phyloP scores from a whole-genome alignment of 768 basidiomycete genomes.

The Russula griseocarnosa region DNA sequence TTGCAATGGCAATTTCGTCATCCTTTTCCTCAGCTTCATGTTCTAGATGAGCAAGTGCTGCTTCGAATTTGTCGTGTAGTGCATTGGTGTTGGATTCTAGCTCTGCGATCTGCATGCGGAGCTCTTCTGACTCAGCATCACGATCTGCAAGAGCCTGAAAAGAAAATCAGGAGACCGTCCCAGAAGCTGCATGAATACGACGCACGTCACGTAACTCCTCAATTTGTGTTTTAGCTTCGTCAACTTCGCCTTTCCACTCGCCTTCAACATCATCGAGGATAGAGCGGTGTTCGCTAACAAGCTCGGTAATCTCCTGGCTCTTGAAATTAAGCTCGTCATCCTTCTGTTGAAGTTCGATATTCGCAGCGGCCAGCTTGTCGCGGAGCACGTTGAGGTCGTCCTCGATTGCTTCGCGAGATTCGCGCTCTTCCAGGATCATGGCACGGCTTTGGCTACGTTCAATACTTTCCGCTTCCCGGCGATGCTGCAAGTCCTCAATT shows the following conservation, averaged over 20 bases:
- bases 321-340: constrained; percentile 84
- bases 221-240: constrained; percentile 71
- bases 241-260: constrained; percentile 86
- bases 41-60: constrained; percentile 70
- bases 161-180: neutral
- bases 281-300: constrained; percentile 67
- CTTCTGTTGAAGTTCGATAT: constrained; percentile 80
- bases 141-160: constrained; percentile 68
- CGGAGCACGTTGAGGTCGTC: constrained; percentile 67
- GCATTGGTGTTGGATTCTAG: constrained; percentile 69
- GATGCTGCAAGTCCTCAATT: constrained; percentile 60
- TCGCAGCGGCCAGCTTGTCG: constrained; percentile 73
- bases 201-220: constrained; percentile 75
- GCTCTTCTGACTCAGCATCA: constrained; percentile 72
- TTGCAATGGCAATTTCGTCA: constrained; percentile 65
- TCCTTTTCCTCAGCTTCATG: constrained; percentile 77
- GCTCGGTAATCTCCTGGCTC: constrained; percentile 70
- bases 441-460: constrained; percentile 74
- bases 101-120: constrained; percentile 68
- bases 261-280: constrained; percentile 72
- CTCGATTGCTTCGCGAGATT: constrained; percentile 75
- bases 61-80: constrained; percentile 69
- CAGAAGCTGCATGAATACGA: constrained; percentile 16
- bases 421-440: constrained; percentile 63
- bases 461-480: constrained; percentile 56